phyloP scores from a whole-genome alignment of 108 stramenopile species.

The Cyclotella sp. region DNA sequence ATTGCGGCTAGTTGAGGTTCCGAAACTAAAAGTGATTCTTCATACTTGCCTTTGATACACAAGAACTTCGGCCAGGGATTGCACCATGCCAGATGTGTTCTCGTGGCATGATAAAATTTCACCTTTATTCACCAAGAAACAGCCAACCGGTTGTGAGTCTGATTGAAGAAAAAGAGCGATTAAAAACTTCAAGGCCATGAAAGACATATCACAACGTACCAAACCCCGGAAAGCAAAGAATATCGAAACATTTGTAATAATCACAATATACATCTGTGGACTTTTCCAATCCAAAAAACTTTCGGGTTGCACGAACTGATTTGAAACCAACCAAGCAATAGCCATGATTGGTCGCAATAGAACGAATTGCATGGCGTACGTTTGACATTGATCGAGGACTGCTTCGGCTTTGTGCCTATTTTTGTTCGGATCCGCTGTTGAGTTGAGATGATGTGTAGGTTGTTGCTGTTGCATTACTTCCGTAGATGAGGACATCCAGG shows the following conservation, averaged over 20 bases:
- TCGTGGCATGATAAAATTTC: constrained; percentile 86
- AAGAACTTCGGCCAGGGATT: constrained; percentile 90
- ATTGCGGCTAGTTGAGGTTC: background rate
- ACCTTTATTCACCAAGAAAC: constrained; percentile 24
- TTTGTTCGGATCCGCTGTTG: constrained; percentile 44
- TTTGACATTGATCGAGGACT: constrained; percentile 63
- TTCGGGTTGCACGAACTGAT: constrained; percentile 41
- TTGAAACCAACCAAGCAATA: constrained; percentile 48
- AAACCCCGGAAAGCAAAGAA: constrained; percentile 89
- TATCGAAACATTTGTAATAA: constrained; percentile 82
- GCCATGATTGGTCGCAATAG: constrained; percentile 56
- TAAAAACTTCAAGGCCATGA: background rate
- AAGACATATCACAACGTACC: background rate
- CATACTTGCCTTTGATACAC: constrained; percentile 77
- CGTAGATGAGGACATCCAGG: background rate
- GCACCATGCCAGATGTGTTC: constrained; percentile 78
- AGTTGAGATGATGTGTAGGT: background rate
- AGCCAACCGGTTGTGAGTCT: background rate
- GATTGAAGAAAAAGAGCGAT: background rate
- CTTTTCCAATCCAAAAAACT: constrained; percentile 46
- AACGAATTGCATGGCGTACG: constrained; percentile 64
- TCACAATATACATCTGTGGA: constrained; percentile 70
- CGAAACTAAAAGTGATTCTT: background rate
- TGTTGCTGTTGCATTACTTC: background rate
- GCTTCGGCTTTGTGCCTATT: constrained; percentile 64